phyloP scores from a whole-genome alignment of 139 green algal genomes.

The Asterochloris erici region DNA sequence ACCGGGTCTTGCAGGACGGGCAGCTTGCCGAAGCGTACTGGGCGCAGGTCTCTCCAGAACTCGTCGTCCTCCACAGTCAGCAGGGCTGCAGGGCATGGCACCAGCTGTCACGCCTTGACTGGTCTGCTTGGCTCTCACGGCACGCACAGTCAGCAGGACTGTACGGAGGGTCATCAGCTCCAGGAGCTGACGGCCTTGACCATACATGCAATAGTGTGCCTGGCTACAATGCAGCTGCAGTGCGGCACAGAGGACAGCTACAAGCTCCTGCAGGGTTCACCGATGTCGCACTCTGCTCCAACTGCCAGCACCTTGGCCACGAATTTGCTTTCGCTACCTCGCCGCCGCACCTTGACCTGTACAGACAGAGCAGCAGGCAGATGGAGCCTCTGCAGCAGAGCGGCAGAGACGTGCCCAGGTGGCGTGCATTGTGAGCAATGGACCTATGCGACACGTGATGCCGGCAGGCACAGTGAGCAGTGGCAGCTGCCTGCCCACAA shows the following conservation, averaged over 20 bases:
- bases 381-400: background rate
- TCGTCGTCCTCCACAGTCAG: conserved; percentile 83
- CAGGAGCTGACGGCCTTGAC: no score
- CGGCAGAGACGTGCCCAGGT: no score
- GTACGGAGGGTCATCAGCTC: no score
- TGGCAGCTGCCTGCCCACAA: background rate
- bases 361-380: background rate
- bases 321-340: conserved; percentile 90
- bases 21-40: conserved; percentile 74
- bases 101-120: background rate
- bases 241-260: no score
- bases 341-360: conserved; percentile 92
- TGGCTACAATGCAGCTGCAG: no score
- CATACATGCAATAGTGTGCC: no score
- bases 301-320: conserved; percentile 83
- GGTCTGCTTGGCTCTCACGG: no score
- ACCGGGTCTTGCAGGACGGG: conserved; percentile 79
- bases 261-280: background rate
- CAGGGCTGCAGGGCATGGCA: conserved; percentile 33
- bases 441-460: background rate
- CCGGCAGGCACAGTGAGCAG: background rate
- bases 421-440: no score
- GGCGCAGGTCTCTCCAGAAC: conserved; percentile 77
- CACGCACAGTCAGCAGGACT: no score
- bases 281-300: conserved; percentile 97